phyloP scores from a whole-genome alignment of 2,329 filamentous ascomycete species.

The Grosmannia serpens region DNA sequence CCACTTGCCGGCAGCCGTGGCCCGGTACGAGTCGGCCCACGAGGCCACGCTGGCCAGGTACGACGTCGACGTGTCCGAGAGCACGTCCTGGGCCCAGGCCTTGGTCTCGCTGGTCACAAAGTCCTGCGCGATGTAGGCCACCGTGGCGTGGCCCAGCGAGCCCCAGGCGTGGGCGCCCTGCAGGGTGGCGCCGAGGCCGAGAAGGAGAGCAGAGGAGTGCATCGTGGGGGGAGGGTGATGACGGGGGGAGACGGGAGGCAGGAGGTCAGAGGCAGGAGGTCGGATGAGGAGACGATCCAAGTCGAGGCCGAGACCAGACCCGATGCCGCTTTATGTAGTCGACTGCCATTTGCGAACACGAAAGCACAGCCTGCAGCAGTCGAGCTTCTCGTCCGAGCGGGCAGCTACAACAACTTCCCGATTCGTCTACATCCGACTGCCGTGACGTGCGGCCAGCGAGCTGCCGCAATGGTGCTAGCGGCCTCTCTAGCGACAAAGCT shows the following conservation, averaged over 20 bases:
- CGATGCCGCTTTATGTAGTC: not conserved
- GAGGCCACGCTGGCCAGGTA: slow-evolving; percentile 38
- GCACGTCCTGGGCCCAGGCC: slow-evolving; percentile 29
- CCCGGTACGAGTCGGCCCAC: slow-evolving; percentile 37
- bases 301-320: not conserved
- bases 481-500: not conserved
- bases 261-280: not conserved
- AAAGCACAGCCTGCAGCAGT: not conserved
- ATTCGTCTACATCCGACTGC: not conserved
- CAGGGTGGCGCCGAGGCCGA: not conserved
- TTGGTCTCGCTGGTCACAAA: slow-evolving; percentile 31
- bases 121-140: slow-evolving; percentile 40
- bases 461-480: not conserved
- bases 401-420: not conserved
- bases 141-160: slow-evolving; percentile 36
- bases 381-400: too few species aligned
- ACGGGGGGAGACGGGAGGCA: not conserved
- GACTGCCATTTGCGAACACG: not conserved
- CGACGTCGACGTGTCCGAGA: slow-evolving; percentile 30
- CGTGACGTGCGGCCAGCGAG: not conserved
- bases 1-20: slow-evolving; percentile 33
- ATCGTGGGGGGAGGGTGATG: not conserved
- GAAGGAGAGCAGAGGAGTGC: not conserved
- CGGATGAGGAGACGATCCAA: not conserved
- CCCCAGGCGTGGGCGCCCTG: slow-evolving; percentile 24